Conservation (phyloP, 225 moss, liverwort and hornwort genomes). For the Takakia lepidozioides region DNA sequence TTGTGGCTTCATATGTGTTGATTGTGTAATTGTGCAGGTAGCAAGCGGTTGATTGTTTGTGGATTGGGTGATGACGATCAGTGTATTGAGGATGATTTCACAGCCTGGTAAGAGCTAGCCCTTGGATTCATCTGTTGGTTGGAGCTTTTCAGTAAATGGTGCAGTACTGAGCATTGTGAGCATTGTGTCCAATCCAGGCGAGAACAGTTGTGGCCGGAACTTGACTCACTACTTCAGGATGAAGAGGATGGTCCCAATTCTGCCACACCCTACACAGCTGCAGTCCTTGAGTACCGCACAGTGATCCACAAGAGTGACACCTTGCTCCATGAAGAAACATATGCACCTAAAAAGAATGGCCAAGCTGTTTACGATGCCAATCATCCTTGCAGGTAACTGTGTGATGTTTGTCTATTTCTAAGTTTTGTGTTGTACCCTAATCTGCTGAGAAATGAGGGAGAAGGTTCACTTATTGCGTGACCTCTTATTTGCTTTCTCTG, state of each 20-base stretch:
- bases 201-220: constrained; percentile 59
- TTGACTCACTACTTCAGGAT: constrained; percentile 49
- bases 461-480: too few species aligned
- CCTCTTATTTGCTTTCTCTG: too few species aligned
- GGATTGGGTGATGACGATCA: constrained; percentile 85
- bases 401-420: not conserved
- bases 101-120: constrained; percentile 42
- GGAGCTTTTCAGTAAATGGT: too few species aligned
- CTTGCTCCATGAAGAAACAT: constrained; percentile 33
- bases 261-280: constrained; percentile 54
- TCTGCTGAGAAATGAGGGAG: too few species aligned
- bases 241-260: constrained; percentile 24
- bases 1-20: too few species aligned
- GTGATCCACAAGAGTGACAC: constrained; percentile 35
- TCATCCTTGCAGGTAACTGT: constrained; percentile 43
- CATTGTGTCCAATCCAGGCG: too few species aligned
- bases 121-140: too few species aligned
- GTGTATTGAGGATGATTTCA: constrained; percentile 90
- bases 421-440: not conserved
- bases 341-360: constrained; percentile 28
- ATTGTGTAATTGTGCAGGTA: constrained; percentile 23
- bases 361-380: constrained; percentile 46
- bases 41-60: constrained; percentile 42
- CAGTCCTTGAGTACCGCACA: constrained; percentile 65
- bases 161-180: too few species aligned